Evolutionary conservation across 345 rosid genomes (phyloP).

Genomic region (Eutrema yunnanense): DNA sequence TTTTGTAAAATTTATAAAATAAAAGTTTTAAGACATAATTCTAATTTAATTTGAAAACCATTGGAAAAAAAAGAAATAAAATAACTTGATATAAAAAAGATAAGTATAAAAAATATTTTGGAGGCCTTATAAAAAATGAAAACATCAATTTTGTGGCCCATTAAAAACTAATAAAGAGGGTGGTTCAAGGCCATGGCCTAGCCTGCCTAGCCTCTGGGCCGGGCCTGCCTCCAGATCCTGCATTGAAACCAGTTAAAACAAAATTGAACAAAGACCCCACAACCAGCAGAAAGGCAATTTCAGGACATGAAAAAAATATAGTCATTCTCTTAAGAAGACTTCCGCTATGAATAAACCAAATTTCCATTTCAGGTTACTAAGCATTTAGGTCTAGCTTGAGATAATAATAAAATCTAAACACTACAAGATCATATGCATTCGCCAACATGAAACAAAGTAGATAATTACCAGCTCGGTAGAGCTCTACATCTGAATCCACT

Average conservation of each 20-base stretch:
- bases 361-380: not conserved
- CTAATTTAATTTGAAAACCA: too few relatives aligned
- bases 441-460: not conserved
- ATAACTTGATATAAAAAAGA: too few relatives aligned
- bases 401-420: not conserved
- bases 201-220: too few relatives aligned
- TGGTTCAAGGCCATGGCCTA: too few relatives aligned
- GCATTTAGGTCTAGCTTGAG: not conserved
- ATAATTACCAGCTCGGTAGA: constrained; percentile 58
- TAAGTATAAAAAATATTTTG: too few relatives aligned
- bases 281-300: not conserved
- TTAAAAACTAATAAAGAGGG: too few relatives aligned
- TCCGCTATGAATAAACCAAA: not conserved
- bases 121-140: too few relatives aligned
- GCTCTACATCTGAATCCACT: constrained; percentile 87
- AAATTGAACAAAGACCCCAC: constrained; percentile 6
- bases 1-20: too few relatives aligned
- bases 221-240: too few relatives aligned
- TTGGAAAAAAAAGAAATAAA: too few relatives aligned
- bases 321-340: not conserved
- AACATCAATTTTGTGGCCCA: too few relatives aligned
- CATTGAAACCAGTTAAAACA: not conserved
- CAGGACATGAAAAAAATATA: not conserved
- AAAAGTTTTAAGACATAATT: too few relatives aligned
- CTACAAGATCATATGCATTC: not conserved